Evolutionary conservation across 805 yeast genomes (phyloP).

Genomic region (Candida dajiaensis): DNA sequence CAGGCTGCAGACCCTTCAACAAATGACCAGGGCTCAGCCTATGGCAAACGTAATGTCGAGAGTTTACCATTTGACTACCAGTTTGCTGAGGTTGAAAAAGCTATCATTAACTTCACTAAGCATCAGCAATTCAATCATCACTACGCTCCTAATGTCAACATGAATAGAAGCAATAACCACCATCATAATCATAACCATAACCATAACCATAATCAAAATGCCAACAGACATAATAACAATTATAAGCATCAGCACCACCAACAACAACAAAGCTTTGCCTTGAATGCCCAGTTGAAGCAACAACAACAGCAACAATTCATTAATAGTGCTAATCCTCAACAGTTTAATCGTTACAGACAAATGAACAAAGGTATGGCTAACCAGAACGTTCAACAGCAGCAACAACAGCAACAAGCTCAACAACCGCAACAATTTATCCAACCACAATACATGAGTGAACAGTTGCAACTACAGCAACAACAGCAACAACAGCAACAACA

Average conservation of each 20-base stretch:
- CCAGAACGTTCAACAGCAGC: constrained; percentile 2
- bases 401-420: constrained; percentile 1
- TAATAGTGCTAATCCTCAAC: constrained; percentile 3
- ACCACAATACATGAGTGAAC: not conserved
- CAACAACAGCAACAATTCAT: constrained; percentile 10
- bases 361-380: constrained; percentile 3
- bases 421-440: constrained; percentile 3
- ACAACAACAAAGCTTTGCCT: constrained; percentile 11
- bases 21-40: not conserved
- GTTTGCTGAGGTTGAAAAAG: constrained; percentile 25
- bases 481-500: constrained; percentile 4
- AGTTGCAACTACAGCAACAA: not conserved
- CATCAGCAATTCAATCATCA: constrained; percentile 27
- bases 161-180: constrained; percentile 13
- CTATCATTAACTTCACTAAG: constrained; percentile 24
- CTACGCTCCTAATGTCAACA: constrained; percentile 25
- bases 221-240: constrained; percentile 4
- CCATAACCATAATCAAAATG: constrained; percentile 6
- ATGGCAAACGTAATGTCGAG: constrained; percentile 7
- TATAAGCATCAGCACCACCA: constrained; percentile 6
- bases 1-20: not conserved
- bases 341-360: constrained; percentile 17
- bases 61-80: constrained; percentile 21
- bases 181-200: constrained; percentile 5
- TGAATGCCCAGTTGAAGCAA: constrained; percentile 21